Evolutionary conservation across 768 basidiomycete genomes (phyloP), one percentile per base, ranked within the genome.

Genomic region (Saitozyma sp.): DNA sequence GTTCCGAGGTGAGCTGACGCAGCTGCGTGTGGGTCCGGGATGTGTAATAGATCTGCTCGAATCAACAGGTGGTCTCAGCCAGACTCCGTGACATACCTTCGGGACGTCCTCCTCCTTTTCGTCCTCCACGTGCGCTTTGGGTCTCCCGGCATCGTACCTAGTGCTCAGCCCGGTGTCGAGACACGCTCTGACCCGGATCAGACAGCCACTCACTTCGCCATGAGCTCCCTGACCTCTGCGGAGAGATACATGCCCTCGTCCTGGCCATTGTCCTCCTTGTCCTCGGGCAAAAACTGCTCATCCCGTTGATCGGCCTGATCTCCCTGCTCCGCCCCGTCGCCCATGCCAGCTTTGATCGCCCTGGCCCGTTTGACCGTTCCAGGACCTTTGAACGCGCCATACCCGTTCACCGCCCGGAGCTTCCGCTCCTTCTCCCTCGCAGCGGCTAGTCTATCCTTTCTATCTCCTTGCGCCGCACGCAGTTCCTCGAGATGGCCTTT

Each of bases 11-110:
- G 4, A 98, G 84, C 77, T 99, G 95, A 1, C 92, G 84, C 4
- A 99, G 85, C 73, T 99, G 95, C 1, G 94, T 94, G 79, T 99
- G 95, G 0, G 95, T 99, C 40, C 95, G 84, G 0, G 96, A 98
- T 0, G 94, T 90, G 73, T 94, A 96, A 78, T 87, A 96, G 63
- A 98, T 88, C 83, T 82, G 59, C 6, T 43, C 14, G 49, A 16
- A 17, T 62, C 50, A 54, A 55, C 40, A 19, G 19, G 29, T 50
- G 46, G 39, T 41, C 60, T 41, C 40, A 17, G n/a, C 9, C 6
- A 56, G 7, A 14, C 13, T 41, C 6, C 0, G 29, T 29, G 45
- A 40, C 66, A 40, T 14, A 78, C 77, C 55, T 79, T 80, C 8
- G 75, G 71, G 4, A 76, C 69, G 42, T 80, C 78, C 38, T 73